Percentiles rank a stretch among this genome's conserved stretches.
phyloP scores from a whole-genome alignment of 805 yeast species.

The Wickerhamiella domercqiae region DNA sequence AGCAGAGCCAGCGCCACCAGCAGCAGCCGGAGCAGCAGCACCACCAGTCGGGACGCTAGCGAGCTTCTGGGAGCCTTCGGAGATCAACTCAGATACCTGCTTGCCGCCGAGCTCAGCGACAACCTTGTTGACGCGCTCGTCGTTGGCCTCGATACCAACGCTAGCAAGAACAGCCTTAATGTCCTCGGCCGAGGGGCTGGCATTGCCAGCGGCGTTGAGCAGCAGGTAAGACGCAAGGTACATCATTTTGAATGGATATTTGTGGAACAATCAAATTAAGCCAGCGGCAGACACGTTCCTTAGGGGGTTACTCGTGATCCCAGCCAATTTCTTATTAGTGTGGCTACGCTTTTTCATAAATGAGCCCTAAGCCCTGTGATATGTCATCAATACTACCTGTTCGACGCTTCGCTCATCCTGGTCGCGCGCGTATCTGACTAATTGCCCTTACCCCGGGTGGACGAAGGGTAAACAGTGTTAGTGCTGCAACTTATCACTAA shows the following conservation, averaged over 20 bases:
- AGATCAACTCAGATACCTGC: constrained; percentile 72
- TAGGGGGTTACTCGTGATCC: too few relatives aligned
- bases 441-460: too few relatives aligned
- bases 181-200: constrained; percentile 87
- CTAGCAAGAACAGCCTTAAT: constrained; percentile 78
- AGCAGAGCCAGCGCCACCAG: constrained; percentile 56
- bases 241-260: constrained; percentile 42
- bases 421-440: too few relatives aligned
- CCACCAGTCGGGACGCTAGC: constrained; percentile 98
- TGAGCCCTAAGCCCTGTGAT: too few relatives aligned
- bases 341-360: too few relatives aligned
- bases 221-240: constrained; percentile 99
- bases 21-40: constrained; percentile 73
- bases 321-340: too few relatives aligned
- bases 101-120: constrained; percentile 86
- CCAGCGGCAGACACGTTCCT: constrained; percentile 69
- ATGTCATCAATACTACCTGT: too few relatives aligned
- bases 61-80: constrained; percentile 91
- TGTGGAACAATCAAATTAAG: constrained; percentile 24
- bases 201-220: constrained; percentile 92
- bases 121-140: constrained; percentile 66
- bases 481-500: too few relatives aligned
- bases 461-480: too few relatives aligned
- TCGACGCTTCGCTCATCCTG: too few relatives aligned
- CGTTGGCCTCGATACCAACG: constrained; percentile 93